These are phyloP conservation scores for Parachaetomium inaequale DNA, from an alignment of 495 filamentous ascomycete genomes.

Conservation along the genomic window DNA sequence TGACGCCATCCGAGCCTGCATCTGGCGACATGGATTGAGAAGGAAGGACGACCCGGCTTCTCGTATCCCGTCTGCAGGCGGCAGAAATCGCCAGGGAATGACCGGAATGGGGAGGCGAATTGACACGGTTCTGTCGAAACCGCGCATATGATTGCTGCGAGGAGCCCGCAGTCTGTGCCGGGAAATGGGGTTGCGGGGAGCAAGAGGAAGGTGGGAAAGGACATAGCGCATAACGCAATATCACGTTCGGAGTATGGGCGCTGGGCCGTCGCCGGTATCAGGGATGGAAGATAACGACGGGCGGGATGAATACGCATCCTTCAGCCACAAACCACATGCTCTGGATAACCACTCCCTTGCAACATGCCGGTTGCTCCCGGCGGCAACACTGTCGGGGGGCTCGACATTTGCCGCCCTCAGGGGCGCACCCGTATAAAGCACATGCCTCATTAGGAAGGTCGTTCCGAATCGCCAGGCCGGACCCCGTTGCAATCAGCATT, in stretches of 20 bases:
- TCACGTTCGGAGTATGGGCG: no score
- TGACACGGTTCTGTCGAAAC: neutral
- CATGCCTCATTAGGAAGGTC: slow-evolving; percentile 9
- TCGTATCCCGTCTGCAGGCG: no score
- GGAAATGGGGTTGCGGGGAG: no score
- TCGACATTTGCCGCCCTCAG: neutral
- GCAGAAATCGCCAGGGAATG: no score
- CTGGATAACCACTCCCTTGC: neutral
- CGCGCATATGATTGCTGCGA: neutral
- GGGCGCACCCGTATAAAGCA: neutral
- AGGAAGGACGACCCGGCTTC: no score
- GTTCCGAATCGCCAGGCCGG: no score
- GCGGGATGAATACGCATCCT: neutral
- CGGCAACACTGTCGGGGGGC: no score
- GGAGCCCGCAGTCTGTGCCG: neutral
- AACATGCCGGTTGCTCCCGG: neutral
- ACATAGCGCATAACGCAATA: neutral
- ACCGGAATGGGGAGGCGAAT: no score
- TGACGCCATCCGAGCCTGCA: no score
- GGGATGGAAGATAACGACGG: neutral
- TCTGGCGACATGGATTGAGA: no score
- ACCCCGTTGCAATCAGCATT: neutral
- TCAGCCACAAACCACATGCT: neutral
- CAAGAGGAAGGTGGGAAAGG: neutral
- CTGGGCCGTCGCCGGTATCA: neutral